Base-by-base conservation (phyloP, 139 green algal species). In the Asterochloris erici region DNA sequence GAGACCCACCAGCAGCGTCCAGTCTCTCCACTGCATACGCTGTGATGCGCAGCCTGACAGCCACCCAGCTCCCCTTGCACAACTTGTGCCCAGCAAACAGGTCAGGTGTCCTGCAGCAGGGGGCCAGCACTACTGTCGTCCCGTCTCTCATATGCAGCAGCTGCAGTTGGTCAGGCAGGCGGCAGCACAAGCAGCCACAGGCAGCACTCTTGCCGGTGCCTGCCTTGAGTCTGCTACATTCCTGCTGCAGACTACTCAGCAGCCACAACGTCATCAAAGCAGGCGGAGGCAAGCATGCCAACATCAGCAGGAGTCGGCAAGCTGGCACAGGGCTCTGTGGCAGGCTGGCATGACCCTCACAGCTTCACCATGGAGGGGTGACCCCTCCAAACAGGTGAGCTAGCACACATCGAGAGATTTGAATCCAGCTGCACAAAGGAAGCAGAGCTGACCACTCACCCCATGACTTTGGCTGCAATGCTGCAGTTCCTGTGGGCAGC, bases 21-120 rank as follows among this genome's bases (percentile, higher is more conserved):
- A 95, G 62, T n/a, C 87, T 79, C 82, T 94, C 91, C 69, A 96
- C 77, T 19, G 86, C 86, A 77, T 84, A 88, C 0, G 88, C 79
- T 9, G 87, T 91, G 29, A 96, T 78, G 14, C 88, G 84, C 82
- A 96, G 85, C 70, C 73, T 77, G 24, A 86, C 84, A 4, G 86
- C 70, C 21, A 85, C 71, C 93, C 93, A 96, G 17, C 71, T 17
- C 9, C 84, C 87, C 14, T 63, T 85, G 29, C 70, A 76, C 68
- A 91, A 84, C 84, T 92, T 92, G 73, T 86, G 68, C 9, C 63
- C 83, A 10, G 69, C 12, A 62, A 85, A 92, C 26, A 80, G 47
- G 27, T 79, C 64, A 24, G 78, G 66, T 15, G 68, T 60, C 81
- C 87, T 90, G 85, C 87, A 79, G 14, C 11, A 10, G 14, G 1